phyloP scores from a whole-genome alignment of 2,329 filamentous ascomycete genomes.

The Neobulgaria alba region DNA sequence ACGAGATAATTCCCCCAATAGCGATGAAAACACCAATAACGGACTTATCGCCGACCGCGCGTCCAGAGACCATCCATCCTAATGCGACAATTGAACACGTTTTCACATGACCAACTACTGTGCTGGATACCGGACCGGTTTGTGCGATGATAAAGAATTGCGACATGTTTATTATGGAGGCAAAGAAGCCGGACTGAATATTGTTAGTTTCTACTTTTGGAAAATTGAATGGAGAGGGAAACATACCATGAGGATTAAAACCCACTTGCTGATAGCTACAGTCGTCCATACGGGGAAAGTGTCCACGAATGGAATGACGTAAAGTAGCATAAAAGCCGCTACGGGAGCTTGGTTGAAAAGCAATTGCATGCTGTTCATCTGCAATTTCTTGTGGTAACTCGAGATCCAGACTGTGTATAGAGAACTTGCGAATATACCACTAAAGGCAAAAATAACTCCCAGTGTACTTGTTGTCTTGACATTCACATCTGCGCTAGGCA shows the following conservation, averaged over 20 bases:
- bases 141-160: conserved; percentile 55
- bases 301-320: conserved; percentile 58
- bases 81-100: conserved; percentile 57
- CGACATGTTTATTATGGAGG: conserved; percentile 56
- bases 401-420: conserved; percentile 63
- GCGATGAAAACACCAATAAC: conserved; percentile 47
- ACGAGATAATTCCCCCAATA: conserved; percentile 49
- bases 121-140: conserved; percentile 55
- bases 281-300: conserved; percentile 48
- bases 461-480: conserved; percentile 47
- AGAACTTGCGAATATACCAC: conserved; percentile 55
- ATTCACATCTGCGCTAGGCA: conserved; percentile 37
- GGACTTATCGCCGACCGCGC: conserved; percentile 47
- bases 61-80: conserved; percentile 49
- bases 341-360: conserved; percentile 60
- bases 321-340: conserved; percentile 53
- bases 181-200: conserved; percentile 57
- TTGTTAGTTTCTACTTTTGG: too few relatives aligned
- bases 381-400: conserved; percentile 54
- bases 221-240: background rate
- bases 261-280: conserved; percentile 43
- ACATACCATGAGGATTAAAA: conserved; percentile 50
- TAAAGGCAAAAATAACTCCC: conserved; percentile 56
- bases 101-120: conserved; percentile 58
- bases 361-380: conserved; percentile 61